Evolutionary conservation across 2,329 filamentous ascomycete species (phyloP).

Genomic region (Penicillium thymicola): DNA sequence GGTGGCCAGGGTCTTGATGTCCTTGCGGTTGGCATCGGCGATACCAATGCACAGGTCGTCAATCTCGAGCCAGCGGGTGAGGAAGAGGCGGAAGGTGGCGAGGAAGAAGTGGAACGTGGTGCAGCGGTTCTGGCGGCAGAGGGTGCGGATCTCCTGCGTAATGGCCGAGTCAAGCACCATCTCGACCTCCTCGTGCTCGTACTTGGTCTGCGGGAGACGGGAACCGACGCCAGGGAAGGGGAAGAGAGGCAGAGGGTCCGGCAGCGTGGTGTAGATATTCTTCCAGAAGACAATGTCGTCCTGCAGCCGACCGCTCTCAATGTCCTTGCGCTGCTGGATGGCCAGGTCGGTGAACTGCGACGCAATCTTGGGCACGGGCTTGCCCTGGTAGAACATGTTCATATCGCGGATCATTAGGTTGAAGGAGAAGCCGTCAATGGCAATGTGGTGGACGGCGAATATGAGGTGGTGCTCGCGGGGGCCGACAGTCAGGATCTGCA

Average conservation of each 20-base stretch:
- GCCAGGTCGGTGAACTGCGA: not conserved
- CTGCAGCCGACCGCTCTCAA: not conserved
- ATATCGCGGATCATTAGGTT: not conserved
- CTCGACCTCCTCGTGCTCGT: not conserved
- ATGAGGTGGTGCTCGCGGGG: not conserved
- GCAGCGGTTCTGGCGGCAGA: not conserved
- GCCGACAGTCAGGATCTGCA: not conserved
- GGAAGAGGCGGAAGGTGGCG: not conserved
- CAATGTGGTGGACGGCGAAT: not conserved
- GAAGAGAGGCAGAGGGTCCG: not conserved
- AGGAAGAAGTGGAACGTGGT: not conserved
- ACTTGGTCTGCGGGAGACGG: not conserved
- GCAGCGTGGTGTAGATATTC: not conserved
- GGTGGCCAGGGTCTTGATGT: not conserved
- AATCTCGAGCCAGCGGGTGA: not conserved
- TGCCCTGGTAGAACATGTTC: not conserved
- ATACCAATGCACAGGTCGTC: not conserved
- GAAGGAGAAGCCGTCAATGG: not conserved
- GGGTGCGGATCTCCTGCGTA: not conserved
- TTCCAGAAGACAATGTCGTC: not conserved
- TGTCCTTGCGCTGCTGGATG: not conserved
- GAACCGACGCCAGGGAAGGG: not conserved
- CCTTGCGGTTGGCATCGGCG: not conserved
- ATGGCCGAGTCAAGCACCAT: not conserved
- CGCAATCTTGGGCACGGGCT: not conserved